Percentiles rank a stretch among this genome's conserved stretches.
Conservation (phyloP, 2,329 filamentous ascomycete genomes). For the Zopfia rhizophila region DNA sequence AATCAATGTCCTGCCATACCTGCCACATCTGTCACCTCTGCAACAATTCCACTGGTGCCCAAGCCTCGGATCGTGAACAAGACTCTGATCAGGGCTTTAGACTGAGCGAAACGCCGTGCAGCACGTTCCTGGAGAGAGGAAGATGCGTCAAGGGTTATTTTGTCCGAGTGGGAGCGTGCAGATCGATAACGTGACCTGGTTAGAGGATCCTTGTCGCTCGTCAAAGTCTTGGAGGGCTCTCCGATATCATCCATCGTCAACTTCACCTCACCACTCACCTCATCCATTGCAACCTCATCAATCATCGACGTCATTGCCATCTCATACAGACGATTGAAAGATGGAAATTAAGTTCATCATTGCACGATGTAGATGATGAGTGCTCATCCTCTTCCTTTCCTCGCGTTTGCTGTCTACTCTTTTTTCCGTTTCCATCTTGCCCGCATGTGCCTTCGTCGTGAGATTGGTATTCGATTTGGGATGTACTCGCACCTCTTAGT, state of each 20-base stretch:
- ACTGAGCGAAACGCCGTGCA: slow-evolving; percentile 1
- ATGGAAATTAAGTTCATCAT: too few species aligned
- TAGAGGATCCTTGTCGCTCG: slow-evolving; percentile 6
- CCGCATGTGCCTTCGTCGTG: too few species aligned
- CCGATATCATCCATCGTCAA: not conserved
- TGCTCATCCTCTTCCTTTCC: not conserved
- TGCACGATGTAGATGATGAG: too few species aligned
- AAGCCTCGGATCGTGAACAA: not conserved
- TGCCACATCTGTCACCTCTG: slow-evolving; percentile 3
- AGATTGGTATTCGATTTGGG: too few species aligned
- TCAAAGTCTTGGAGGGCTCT: slow-evolving; percentile 2
- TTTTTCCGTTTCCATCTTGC: too few species aligned
- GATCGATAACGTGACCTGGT: slow-evolving; percentile 14
- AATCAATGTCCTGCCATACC: slow-evolving; percentile 27
- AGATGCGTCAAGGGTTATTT: slow-evolving; percentile 44
- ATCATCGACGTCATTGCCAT: too few species aligned
- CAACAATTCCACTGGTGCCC: not conserved
- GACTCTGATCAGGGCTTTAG: not conserved
- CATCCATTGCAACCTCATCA: too few species aligned
- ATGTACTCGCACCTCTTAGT: too few species aligned
- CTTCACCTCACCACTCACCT: not conserved
- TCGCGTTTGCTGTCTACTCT: not conserved
- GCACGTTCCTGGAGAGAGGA: slow-evolving; percentile 37
- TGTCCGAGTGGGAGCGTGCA: slow-evolving; percentile 11
- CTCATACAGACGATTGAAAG: too few species aligned